Conservation (phyloP, 192 early-diverging fungal genomes). For the Entomortierella chlamydospora region DNA sequence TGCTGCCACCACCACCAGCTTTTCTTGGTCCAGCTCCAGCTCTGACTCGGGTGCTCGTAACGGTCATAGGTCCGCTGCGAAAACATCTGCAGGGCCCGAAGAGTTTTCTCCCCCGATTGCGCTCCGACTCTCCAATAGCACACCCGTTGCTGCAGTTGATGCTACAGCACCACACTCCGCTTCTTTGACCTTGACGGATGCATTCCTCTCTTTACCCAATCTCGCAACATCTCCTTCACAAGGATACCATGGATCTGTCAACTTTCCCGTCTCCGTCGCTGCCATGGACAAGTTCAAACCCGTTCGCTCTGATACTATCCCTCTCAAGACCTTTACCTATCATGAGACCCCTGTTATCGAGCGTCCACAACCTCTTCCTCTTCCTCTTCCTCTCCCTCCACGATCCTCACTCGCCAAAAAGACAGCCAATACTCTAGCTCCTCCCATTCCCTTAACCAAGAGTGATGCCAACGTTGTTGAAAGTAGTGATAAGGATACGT, state of each 20-base stretch:
- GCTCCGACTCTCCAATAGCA: constrained; percentile 26
- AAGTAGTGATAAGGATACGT: constrained; percentile 1
- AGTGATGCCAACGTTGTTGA: neutral
- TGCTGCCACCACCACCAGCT: constrained; percentile 21
- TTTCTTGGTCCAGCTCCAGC: constrained; percentile 19
- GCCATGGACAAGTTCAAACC: constrained; percentile 49
- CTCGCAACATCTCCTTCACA: constrained; percentile 21
- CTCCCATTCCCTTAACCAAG: constrained; percentile 20
- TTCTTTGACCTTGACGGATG: constrained; percentile 33
- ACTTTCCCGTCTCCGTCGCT: constrained; percentile 39
- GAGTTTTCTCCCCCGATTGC: constrained; percentile 35
- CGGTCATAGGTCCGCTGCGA: neutral
- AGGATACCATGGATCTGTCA: constrained; percentile 26
- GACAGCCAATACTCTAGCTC: constrained; percentile 10
- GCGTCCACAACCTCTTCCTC: constrained; percentile 11
- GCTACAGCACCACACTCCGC: constrained; percentile 33
- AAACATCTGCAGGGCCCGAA: neutral
- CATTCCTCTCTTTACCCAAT: constrained; percentile 39
- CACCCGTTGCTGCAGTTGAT: constrained; percentile 33
- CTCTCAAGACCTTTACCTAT: constrained; percentile 49
- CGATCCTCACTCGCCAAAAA: neutral
- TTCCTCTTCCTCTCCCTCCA: constrained; percentile 5
- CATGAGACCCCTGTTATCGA: constrained; percentile 50
- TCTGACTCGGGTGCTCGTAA: neutral
- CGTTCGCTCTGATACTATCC: constrained; percentile 42